Base-by-base conservation (phyloP, 148 eudicot species). In the Rhododendron mucronatum region DNA sequence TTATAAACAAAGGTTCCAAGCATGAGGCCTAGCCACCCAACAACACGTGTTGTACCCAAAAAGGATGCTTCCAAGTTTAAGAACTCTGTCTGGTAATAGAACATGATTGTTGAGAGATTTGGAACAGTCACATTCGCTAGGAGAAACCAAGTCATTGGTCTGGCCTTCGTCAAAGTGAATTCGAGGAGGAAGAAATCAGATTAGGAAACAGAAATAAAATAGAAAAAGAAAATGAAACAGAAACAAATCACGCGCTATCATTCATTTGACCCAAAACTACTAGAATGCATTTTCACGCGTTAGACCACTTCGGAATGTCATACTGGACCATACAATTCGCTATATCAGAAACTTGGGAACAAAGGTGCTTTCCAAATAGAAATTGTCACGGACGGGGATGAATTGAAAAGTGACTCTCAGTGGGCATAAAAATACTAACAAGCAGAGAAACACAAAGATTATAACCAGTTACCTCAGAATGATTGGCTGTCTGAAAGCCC, bases 61-160 rank as follows among this genome's bases (percentile, higher is more conserved):
- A 96, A 96, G 65, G 98, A 92, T 8, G 99, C 94, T 86, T 95
- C 99, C 91, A 96, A 86, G 84, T 93, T 89, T 85, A 96, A 90
- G 89, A 81, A 85, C 88, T 96, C 98, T 3, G 98, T 93, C 90
- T 95, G 98, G 91, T 96, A 96, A 88, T 94, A 95, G 89, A 96
- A 96, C 98, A 94, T 96, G 81, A 93, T 85, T 45, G 99, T 96
- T 28, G 99, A 96, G 81, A 96, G 91, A 85, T 94, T 96, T 89
- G 99, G 99, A 78, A 92, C 85, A 82, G 95, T 93, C 82, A 95
- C 91, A 85, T 92, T 92, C 53, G 99, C 97, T 87, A 96, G 83
- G 93, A 95, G 95, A 89, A 96, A 96, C 99, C 99, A 96, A 74
- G 97, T 91, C 97, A 96, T 96, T 85, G 98, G 98, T 90, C 99